Conservation (phyloP, 1,139 yeast genomes). For the Debaryomyces subglobosus region DNA sequence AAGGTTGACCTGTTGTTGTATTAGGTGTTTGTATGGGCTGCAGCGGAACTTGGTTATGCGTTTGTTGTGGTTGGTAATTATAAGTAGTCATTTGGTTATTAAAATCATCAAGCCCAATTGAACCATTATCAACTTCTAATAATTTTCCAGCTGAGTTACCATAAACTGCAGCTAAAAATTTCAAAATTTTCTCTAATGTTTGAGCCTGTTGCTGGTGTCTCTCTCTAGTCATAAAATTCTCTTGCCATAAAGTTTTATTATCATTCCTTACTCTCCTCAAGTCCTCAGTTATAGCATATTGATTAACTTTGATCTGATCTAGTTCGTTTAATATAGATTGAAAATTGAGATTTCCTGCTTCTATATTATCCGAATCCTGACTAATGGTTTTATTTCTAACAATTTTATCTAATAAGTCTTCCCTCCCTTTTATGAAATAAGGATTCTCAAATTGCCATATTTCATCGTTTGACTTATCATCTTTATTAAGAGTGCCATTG, state of each 20-base stretch:
- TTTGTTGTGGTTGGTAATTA: constrained; percentile 13
- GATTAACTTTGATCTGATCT: constrained; percentile 76
- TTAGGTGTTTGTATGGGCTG: constrained; percentile 10
- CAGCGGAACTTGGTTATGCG: constrained; percentile 13
- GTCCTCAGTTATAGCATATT: constrained; percentile 80
- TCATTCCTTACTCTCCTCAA: constrained; percentile 80
- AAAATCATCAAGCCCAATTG: constrained; percentile 14
- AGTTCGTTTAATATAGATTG: constrained; percentile 67
- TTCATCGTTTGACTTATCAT: constrained; percentile 45
- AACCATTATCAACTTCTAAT: constrained; percentile 35
- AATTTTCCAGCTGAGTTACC: constrained; percentile 63
- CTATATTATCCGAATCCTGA: constrained; percentile 48
- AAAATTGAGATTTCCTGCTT: constrained; percentile 46
- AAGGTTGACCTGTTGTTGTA: constrained; percentile 3
- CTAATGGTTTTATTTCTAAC: constrained; percentile 48
- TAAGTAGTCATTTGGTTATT: constrained; percentile 24
- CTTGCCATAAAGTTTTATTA: constrained; percentile 90
- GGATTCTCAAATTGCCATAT: constrained; percentile 82
- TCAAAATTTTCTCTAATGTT: constrained; percentile 82
- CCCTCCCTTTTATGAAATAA: constrained; percentile 70
- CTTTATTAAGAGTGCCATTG: constrained; percentile 67
- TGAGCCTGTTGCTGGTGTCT: constrained; percentile 84
- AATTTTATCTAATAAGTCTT: constrained; percentile 75
- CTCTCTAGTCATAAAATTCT: constrained; percentile 79
- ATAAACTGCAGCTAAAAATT: constrained; percentile 83